Base-by-base conservation (phyloP, 2,329 filamentous ascomycete species). In the Aplosporella prunicola region DNA sequence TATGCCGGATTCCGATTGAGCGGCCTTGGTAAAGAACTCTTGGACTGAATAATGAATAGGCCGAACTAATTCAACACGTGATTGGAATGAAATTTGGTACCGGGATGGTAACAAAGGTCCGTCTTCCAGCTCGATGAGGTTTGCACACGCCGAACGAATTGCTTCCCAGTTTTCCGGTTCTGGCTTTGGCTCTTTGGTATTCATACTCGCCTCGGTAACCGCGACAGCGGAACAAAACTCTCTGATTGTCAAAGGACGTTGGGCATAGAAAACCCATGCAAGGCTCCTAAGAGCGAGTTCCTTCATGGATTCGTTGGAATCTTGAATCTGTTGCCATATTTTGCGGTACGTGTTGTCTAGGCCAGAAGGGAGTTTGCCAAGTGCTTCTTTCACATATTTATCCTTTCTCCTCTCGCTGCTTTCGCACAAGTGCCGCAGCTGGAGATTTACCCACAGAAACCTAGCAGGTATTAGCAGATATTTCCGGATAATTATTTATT, bases 401-500 rank as follows among this genome's bases (percentile, higher is more conserved):
- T 31, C 5, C 4, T 31, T 20, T 16, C 16, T 16, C 9, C 14
- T 17, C n/a, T 31, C 5, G 28, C 28, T 31, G 13, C 16, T 18
- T 31, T 31, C n/a, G 16, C 28, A 31, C 9, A 31, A 11, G 8
- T 31, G 14, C 15, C 20, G 14, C 28, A 31, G 10, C 16, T 31
- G 28, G 28, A 31, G 28, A 31, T 20, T 20, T 18, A 31, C 28
- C 28, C 28, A 31, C 8, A 31, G 16, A 17, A 31, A 31, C 28
- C 28, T 31, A 20, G 18, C 2, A 6, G 16, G 2, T 20, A n/a
- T 31, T 4, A 31, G 28, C 16, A n/a, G n/a, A n/a, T n/a, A 3
- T 11, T 4, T 20, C n/a, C 8, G 2, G 5, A n/a, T 17, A 31
- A 18, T 17, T 18, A 4, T 10, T 8, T 20, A n/a, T 9, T 20